Base-by-base conservation (phyloP, 2,329 filamentous ascomycete genomes). In the Diaporthe citri region DNA sequence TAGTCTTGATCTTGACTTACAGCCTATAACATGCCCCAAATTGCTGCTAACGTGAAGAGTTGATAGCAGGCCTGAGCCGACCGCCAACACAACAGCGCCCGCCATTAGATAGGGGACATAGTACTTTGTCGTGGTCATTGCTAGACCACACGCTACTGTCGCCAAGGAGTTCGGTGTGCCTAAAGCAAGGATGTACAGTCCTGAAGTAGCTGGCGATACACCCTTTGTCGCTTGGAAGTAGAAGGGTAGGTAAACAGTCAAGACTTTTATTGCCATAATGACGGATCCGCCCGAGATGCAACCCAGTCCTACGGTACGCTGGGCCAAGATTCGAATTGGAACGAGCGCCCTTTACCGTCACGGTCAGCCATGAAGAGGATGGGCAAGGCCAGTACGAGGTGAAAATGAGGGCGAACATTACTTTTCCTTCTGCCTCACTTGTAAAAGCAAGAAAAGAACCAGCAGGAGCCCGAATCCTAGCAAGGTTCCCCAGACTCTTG, bases 341-440 rank as follows among this genome's bases (percentile, higher is more conserved):
- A 74, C 36, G 6, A 74, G 55, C 20, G 72, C 72, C n/a, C 66
- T 74, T 22, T 28, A 2, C 4, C 5, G 8, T 17, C 36, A n/a
- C 8, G 5, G 34, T 55, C 9, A 34, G 55, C 34, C 2, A 20
- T 4, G 46, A 9, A 15, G 25, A 12, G 15, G n/a, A 36, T 5
- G 8, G 2, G 22, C 5, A 55, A 41, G 15, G 2, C 2, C 22
- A 39, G 13, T 7, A n/a, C 3, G 28, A 6, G 25, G 17, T 9
- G 4, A 13, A 2, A 41, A 10, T 22, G 36, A 12, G 17, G 43
- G 8, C 17, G 4, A 25, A 2, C 1, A 0, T 43, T 57, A 75
- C 72, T 52, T 71, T 69, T 74, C 66, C 39, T 71, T 71, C 59
- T 55, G 67, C 36, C 70, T 71, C 46, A 69, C 48, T 41, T 74